Base-by-base conservation (phyloP, 1,284 basidiomycete genomes). In the Trichosporon ovoides region DNA sequence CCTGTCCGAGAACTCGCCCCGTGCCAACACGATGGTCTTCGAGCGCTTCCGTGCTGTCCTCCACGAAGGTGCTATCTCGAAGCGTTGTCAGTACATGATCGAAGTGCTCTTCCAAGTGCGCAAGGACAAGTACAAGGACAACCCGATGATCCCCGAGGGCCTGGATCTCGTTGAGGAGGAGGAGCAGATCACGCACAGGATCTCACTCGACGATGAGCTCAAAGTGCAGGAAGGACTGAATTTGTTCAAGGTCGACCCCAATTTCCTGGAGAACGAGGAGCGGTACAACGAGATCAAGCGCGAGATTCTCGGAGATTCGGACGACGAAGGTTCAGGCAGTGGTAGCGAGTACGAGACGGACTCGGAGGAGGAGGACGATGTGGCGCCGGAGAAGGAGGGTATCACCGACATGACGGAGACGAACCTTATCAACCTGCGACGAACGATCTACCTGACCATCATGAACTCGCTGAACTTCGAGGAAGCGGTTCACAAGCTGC, bases 1-100 rank as follows among this genome's bases (percentile, higher is more conserved):
- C 81, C 84, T 99, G 6, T 81, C 87, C 0, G 95, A 98, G 80
- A 91, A 92, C 75, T 89, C 90, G 3, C 91, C 95, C 18, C 93
- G 94, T 75, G 93, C 91, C 60, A 97, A 91, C 71, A 88, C 91
- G 38, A 87, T 86, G 52, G 87, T 97, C 38, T 98, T 87, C 73
- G 96, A 98, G 75, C 88, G 93, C 37, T 98, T 98, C 84, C 87
- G 95, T 51, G 90, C 91, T 0, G 92, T 98, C 7, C 80, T 99
- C 43, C 96, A 98, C 77, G 96, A 98, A 75, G 93, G 91, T 46
- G 80, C 83, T 38, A 95, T 98, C 76, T 91, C 89, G 71, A 94
- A 98, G 71, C 86, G 96, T 66, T 92, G 97, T 24, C 95, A 98
- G 74, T 99, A 97, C 79, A 98, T 98, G 96, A 93, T 99, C 70